Conservation (phyloP, 345 rosid genomes). For the Camelina laxa region DNA sequence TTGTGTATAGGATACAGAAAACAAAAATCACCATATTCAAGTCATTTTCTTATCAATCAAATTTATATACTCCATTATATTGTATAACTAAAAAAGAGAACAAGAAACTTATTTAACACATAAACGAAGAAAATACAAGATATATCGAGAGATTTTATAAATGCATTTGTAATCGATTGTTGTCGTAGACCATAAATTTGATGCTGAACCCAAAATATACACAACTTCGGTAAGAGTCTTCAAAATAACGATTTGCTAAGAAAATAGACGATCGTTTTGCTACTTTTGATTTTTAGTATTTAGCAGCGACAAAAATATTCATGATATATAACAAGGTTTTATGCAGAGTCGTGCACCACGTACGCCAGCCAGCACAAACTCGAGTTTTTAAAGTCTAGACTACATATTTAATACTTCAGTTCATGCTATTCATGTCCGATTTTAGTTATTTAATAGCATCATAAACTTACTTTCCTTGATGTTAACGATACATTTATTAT, state of each 20-base stretch:
- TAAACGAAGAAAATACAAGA: neutral
- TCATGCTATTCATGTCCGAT: conserved; percentile 35
- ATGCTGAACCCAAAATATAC: neutral
- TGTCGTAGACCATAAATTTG: neutral
- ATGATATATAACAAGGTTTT: neutral
- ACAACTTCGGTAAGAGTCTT: neutral
- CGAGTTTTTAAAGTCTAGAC: neutral
- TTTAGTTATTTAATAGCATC: neutral
- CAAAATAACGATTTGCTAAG: conserved; percentile 14
- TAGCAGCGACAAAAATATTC: neutral
- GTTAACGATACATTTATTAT: neutral
- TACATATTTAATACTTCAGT: neutral
- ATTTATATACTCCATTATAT: neutral
- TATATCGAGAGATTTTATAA: neutral
- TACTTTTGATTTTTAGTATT: neutral
- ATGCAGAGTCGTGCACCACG: conserved; percentile 24
- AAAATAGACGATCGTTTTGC: neutral
- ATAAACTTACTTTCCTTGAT: neutral
- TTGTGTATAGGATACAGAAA: neutral
- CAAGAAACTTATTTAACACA: neutral
- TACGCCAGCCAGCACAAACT: neutral
- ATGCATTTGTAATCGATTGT: neutral
- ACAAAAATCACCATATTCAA: neutral
- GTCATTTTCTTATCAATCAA: neutral
- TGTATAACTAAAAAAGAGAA: neutral